Evolutionary conservation across 2,329 filamentous ascomycete genomes (phyloP).

Genomic region (Curvularia eragrostidis): DNA sequence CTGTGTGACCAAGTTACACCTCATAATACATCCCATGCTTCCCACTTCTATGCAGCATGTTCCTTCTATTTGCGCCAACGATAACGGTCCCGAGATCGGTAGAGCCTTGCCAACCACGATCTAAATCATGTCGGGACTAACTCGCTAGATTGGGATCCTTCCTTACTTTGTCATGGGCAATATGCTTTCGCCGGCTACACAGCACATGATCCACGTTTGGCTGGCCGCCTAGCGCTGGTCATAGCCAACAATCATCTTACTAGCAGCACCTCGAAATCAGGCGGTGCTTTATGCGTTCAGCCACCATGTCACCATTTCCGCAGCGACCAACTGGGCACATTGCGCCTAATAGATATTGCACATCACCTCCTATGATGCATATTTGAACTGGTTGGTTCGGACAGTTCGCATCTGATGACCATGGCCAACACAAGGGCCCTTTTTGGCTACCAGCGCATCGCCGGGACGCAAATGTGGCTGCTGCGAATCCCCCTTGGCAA

Average conservation of each 20-base stretch:
- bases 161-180: constrained; percentile 28
- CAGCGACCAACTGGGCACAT: constrained; percentile 28
- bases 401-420: constrained; percentile 2
- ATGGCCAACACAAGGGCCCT: too few relatives aligned
- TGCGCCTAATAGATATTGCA: constrained; percentile 17
- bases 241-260: constrained; percentile 26
- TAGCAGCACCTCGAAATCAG: constrained; percentile 15
- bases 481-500: constrained; percentile 1
- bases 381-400: constrained; percentile 19
- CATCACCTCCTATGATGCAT: constrained; percentile 9
- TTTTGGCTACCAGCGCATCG: too few relatives aligned
- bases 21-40: constrained; percentile 23
- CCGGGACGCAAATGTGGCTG: neutral
- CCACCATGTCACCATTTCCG: constrained; percentile 29
- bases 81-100: constrained; percentile 15
- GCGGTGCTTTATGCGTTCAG: constrained; percentile 21
- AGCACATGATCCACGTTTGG: constrained; percentile 27
- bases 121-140: constrained; percentile 25
- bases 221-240: constrained; percentile 26
- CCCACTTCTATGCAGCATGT: constrained; percentile 23
- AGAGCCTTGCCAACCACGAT: constrained; percentile 14
- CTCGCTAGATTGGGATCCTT: constrained; percentile 26
- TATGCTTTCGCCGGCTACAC: constrained; percentile 30
- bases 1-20: constrained; percentile 25
- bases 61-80: constrained; percentile 25